Evolutionary conservation across 371 early-diverging fungal genomes (phyloP), one percentile per base, ranked within the genome.

Genomic region (Neoconidiobolus thromboides): DNA sequence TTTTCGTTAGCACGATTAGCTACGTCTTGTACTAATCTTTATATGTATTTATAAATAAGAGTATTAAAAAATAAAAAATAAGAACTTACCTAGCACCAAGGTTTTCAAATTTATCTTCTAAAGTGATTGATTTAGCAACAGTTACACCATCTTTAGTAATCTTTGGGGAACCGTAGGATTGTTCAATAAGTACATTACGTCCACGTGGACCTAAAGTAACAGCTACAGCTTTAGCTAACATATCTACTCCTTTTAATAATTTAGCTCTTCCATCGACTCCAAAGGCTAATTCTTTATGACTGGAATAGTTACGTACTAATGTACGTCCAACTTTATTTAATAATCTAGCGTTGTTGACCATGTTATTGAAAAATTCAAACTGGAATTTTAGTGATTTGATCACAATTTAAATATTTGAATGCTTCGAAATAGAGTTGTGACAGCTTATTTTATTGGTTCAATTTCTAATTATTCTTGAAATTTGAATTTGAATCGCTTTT

Each of bases 111-210:
- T 91, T 92, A 74, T 90, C 87, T 73, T 95, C 91, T 43, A 97
- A 78, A 40, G 83, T 77, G 72, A 97, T 91, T 63, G 91, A 81
- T 79, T 95, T 96, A 63, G 97, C 97, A 46, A 97, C 97, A 60
- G 97, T 93, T 47, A 97, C 97, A 75, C 97, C 97, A 71, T 97
- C 97, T 87, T 97, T 97, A 70, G 97, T 97, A 73, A 97, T 97
- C 82, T 95, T 96, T 71, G 97, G 97, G 49, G 87, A 80, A 43
- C 96, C 97, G 65, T 92, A 97, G 54, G 93, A 72, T 71, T 97
- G 97, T 67, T 94, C 92, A 69, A 97, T 97, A 64, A 97, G 77
- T 43, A 97, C 97, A 68, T 93, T 94, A 67, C 97, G 83, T 63
- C 97, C 97, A 80, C 93, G 93, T 62, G 97, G 97, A 58, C 97